Evolutionary conservation across 1,284 basidiomycete species (phyloP), one percentile per base, ranked within the genome.

Genomic region (Fomitopsis schrenkii): DNA sequence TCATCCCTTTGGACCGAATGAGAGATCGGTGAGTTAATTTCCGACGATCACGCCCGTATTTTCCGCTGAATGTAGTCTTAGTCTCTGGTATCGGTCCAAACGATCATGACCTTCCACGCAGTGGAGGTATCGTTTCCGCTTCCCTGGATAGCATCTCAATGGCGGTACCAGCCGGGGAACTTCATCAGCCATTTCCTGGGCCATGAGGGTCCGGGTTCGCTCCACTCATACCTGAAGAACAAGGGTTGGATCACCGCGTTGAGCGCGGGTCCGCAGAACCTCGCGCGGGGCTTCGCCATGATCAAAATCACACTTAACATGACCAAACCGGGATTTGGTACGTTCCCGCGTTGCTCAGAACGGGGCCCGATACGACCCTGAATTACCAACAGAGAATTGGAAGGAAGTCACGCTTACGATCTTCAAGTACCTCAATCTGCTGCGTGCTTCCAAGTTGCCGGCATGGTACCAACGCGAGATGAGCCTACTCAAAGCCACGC

Each of bases 181-280:
- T 92, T 95, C 73, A 72, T 99, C 19, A 83, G 88, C 2, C 94
- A 98, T 74, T 90, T 97, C 71, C 77, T 98, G 55, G 97, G 97
- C 0, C 97, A 99, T 74, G 98, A 99, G 77, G 98, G 97, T 3
- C 88, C 91, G 42, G 97, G 97, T 1, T 98, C 95, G 0, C 79
- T 99, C 46, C 84, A 96, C 67, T 94, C 94, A 1, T 94, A 95
- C 74, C 81, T 99, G 64, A 99, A 98, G 79, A 81, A 84, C 67
- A 90, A 92, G 71, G 95, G 96, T 5, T 98, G 96, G 96, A 86
- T 91, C 56, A 95, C 93, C 60, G 81, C 82, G 26, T 79, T 99
- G 53, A 87, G 84, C 60, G 83, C 89, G 45, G 94, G 93, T 3
- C 81, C 86, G 2, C 89, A 91, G 62, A 82, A 85, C 59, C 83